Percentiles rank a stretch among this genome's conserved stretches.
These are phyloP conservation scores for Chlamydomonas eustigma DNA, from an alignment of 139 green algal species.

Conservation along the genomic window DNA sequence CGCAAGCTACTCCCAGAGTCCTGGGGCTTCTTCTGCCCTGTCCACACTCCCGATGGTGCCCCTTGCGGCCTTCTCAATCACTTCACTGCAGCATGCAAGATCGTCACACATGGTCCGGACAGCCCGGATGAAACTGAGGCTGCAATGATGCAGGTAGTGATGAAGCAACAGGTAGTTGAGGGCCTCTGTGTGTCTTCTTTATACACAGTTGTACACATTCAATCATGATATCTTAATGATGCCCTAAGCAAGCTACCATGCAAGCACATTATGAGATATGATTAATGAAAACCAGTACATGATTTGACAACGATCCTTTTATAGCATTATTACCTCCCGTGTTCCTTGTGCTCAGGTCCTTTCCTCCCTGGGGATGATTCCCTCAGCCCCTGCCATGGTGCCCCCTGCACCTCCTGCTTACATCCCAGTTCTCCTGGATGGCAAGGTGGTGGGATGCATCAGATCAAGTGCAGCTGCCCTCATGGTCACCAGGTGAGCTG, in stretches of 20 bases:
- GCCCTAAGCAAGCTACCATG: too few species aligned
- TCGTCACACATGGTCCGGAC: slow-evolving; percentile 51
- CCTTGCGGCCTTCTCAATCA: slow-evolving; percentile 96
- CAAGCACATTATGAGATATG: too few species aligned
- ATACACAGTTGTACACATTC: too few species aligned
- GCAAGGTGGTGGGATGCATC: slow-evolving; percentile 71
- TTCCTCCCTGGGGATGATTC: slow-evolving; percentile 59
- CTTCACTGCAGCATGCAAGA: slow-evolving; percentile 68
- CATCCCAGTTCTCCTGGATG: slow-evolving; percentile 79
- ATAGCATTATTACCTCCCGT: too few species aligned
- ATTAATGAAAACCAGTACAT: too few species aligned
- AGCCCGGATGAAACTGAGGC: slow-evolving; percentile 25
- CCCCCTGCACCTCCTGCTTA: slow-evolving; percentile 55
- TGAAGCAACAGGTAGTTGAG: background rate
- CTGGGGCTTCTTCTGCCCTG: slow-evolving; percentile 98
- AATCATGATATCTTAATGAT: too few species aligned
- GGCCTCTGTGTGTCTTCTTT: too few species aligned
- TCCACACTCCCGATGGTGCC: slow-evolving; percentile 95
- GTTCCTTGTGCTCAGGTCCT: too few species aligned
- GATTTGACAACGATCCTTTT: too few species aligned
- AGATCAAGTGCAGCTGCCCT: slow-evolving; percentile 21
- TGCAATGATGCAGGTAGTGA: slow-evolving; percentile 34
- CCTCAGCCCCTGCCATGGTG: slow-evolving; percentile 28
- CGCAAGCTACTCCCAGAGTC: slow-evolving; percentile 96
- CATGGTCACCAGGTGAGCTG: too few species aligned